These are phyloP conservation scores for Xylaria sp. DNA, from an alignment of 2,329 filamentous ascomycete genomes.

Conservation along the genomic window DNA sequence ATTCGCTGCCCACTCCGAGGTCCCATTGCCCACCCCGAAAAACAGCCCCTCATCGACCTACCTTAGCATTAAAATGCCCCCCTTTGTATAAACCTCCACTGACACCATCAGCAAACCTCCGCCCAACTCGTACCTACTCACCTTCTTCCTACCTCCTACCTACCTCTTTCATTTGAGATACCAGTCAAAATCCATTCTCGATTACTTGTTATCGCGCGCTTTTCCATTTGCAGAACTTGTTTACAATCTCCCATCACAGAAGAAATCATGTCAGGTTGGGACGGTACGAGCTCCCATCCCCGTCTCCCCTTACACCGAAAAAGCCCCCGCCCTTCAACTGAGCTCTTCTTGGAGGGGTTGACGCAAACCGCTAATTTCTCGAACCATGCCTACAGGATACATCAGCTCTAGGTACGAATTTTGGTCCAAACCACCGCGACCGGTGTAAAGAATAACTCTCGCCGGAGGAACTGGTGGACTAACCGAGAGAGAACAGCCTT, in stretches of 20 bases:
- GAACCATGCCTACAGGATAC: conserved; percentile 52
- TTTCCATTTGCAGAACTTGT: conserved; percentile 7
- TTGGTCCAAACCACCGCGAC: conserved; percentile 15
- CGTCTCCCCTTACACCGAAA: conserved; percentile 21
- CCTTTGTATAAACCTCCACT: conserved; percentile 31
- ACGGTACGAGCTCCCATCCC: conserved; percentile 60
- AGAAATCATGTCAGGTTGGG: conserved; percentile 73
- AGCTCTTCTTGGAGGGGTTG: conserved; percentile 23
- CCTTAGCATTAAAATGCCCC: conserved; percentile 6
- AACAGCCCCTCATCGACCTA: conserved; percentile 38
- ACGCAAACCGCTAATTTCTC: conserved; percentile 33
- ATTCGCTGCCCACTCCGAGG: background rate
- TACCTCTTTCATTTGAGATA: background rate
- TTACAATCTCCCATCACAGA: conserved; percentile 22
- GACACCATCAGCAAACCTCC: conserved; percentile 27
- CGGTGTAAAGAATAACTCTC: background rate
- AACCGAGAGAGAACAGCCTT: conserved; percentile 61
- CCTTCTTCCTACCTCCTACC: background rate
- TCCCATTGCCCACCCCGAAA: conserved; percentile 26
- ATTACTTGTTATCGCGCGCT: conserved; percentile 9
- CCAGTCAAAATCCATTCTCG: conserved; percentile 10
- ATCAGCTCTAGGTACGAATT: conserved; percentile 63
- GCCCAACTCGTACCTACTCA: conserved; percentile 16
- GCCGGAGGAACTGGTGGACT: background rate
- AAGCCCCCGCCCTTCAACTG: conserved; percentile 35